Base-by-base conservation (phyloP, 768 basidiomycete genomes). In the Plicaturopsis crispa region DNA sequence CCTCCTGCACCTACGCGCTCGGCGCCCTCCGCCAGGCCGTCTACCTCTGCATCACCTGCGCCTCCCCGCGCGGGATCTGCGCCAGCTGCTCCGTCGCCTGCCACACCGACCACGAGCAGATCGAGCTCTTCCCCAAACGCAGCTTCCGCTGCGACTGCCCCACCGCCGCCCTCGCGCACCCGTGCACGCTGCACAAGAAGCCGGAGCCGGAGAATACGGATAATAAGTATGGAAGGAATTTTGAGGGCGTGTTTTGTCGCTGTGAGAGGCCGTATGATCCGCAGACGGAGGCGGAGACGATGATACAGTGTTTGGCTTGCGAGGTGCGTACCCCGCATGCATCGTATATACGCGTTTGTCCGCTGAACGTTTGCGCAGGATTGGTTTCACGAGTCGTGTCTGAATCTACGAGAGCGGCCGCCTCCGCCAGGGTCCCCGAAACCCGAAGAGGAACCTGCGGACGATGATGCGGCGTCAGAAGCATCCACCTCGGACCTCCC, bases 381-480 rank as follows among this genome's bases (percentile, higher is more conserved):
- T 52, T 91, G 88, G 88, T 91, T 80, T 57, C 88, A 91, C 48
- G 88, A 91, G 62, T 89, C 85, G 8, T 91, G 88, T 50, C 76
- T 88, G 48, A 82, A 86, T 57, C 68, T 91, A 31, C 73, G 85
- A 43, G 74, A 80, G 54, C 71, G 72, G 16, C 84, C 82, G 6
- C 46, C 60, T 5, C 69, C 70, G 6, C 67, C 73, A 40, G 68
- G 61, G 34, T 44, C 69, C 4, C 54, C 61, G 17, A 21, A 11
- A 20, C 24, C 24, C 11, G 35, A 13, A 14, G 38, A 31, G 13
- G 24, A 14, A 17, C 20, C 28, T 5, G 36, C 31, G 39, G 67
- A 62, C 22, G 62, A 62, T 36, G 77, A 79, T 48, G 70, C 62
- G 21, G 57, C 55, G 22, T 88, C 85, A 12, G 75, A 78, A 35